Percentiles rank a stretch among this genome's conserved stretches.
phyloP scores from a whole-genome alignment of 768 basidiomycete species.

The Psilocybe tampanensis region DNA sequence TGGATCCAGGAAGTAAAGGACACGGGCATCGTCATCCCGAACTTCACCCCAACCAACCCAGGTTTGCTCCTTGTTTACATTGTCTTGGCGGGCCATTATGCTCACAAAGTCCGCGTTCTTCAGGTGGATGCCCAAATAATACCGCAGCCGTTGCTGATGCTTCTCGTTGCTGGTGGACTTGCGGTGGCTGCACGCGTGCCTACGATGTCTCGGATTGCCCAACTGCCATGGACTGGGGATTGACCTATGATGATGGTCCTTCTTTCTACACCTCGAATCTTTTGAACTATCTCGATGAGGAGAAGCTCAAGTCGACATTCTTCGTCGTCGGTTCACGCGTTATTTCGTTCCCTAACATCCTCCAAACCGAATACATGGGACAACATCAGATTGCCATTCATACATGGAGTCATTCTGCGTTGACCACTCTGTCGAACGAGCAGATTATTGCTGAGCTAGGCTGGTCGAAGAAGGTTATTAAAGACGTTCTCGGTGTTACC shows the following conservation, averaged over 20 bases:
- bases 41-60: conserved; percentile 42
- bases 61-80: conserved; percentile 30
- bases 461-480: conserved; percentile 85
- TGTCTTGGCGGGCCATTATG: background rate
- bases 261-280: conserved; percentile 76
- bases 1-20: conserved; percentile 75
- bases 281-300: conserved; percentile 64
- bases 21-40: conserved; percentile 50
- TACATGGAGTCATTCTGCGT: conserved; percentile 69
- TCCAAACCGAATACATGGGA: conserved; percentile 75
- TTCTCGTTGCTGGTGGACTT: conserved; percentile 80
- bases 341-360: conserved; percentile 66
- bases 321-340: conserved; percentile 85
- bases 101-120: conserved; percentile 1
- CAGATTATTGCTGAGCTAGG: conserved; percentile 86
- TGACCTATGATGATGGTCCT: conserved; percentile 80
- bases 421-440: conserved; percentile 79
- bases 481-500: conserved; percentile 77
- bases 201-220: conserved; percentile 81
- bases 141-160: conserved; percentile 52
- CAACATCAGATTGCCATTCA: conserved; percentile 78
- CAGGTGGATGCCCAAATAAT: conserved; percentile 66
- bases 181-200: conserved; percentile 64
- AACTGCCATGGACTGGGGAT: conserved; percentile 55
- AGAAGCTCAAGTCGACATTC: conserved; percentile 79